A percentile compares a stretch with the other conserved stretches of the same genome.
Evolutionary conservation across 2,329 filamentous ascomycete genomes (phyloP).

Genomic region (Parascedosporium putredinis): DNA sequence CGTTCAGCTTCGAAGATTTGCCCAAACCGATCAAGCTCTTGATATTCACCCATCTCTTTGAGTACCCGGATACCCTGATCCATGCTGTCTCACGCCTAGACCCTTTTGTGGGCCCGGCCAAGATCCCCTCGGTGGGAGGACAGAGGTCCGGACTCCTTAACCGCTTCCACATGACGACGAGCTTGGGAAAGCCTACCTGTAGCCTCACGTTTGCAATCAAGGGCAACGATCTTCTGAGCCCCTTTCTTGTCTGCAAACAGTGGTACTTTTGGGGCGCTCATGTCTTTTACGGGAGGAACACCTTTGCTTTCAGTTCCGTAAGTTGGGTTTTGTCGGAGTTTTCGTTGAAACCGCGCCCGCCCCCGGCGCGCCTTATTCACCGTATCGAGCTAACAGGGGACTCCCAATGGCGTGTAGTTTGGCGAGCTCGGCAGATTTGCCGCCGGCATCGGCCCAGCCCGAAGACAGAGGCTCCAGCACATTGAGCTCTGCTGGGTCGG

Average conservation of each 20-base stretch:
- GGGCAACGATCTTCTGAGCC: conserved; percentile 25
- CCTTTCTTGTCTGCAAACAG: conserved; percentile 28
- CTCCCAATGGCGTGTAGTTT: conserved; percentile 19
- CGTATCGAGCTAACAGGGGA: conserved; percentile 12
- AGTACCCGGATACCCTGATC: conserved; percentile 23
- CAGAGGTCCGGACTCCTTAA: conserved; percentile 17
- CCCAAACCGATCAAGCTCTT: conserved; percentile 18
- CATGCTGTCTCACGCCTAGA: conserved; percentile 37
- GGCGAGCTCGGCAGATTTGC: conserved; percentile 40
- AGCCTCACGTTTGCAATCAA: conserved; percentile 22
- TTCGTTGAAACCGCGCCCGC: no score
- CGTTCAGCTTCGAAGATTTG: conserved; percentile 21
- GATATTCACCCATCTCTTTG: conserved; percentile 27
- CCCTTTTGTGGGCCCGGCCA: conserved; percentile 15
- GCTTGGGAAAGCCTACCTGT: conserved; percentile 15
- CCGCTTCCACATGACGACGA: conserved; percentile 26
- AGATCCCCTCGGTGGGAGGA: conserved; percentile 11
- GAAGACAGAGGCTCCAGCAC: conserved; percentile 31
- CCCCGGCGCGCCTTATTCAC: background rate
- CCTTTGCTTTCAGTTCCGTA: conserved; percentile 35
- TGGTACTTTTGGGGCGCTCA: conserved; percentile 30
- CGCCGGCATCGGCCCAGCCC: conserved; percentile 25
- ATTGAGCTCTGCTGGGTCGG: conserved; percentile 33
- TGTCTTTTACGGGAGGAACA: conserved; percentile 38
- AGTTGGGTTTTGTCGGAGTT: no score